Evolutionary conservation across 2,329 filamentous ascomycete species (phyloP).

Genomic region (Cladophialophora bantiana): DNA sequence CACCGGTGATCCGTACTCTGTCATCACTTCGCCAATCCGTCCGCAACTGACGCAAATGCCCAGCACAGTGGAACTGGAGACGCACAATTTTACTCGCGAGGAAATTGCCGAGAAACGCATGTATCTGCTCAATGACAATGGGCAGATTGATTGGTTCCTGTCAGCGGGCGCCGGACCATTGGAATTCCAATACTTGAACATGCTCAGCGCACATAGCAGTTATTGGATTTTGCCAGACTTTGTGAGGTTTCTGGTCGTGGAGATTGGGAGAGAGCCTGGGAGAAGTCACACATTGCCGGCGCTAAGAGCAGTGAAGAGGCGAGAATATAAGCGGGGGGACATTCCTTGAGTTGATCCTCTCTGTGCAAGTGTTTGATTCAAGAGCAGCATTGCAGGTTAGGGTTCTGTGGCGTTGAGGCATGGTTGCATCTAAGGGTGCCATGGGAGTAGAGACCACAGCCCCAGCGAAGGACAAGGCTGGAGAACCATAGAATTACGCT

Average conservation of each 20-base stretch:
- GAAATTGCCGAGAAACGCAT: slow-evolving; percentile 91
- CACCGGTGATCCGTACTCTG: slow-evolving; percentile 56
- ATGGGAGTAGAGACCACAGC: not conserved
- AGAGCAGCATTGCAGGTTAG: not conserved
- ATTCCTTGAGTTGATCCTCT: slow-evolving; percentile 19
- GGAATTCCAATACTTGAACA: slow-evolving; percentile 95
- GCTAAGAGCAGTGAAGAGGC: slow-evolving; percentile 62
- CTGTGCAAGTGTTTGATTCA: not conserved
- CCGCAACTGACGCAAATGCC: slow-evolving; percentile 71
- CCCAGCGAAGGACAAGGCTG: not conserved
- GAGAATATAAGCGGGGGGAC: slow-evolving; percentile 56
- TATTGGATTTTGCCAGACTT: slow-evolving; percentile 92
- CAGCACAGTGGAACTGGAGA: slow-evolving; percentile 86
- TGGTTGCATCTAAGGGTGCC: not conserved
- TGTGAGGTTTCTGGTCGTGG: slow-evolving; percentile 85
- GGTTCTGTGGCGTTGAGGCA: slow-evolving; percentile 11
- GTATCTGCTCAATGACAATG: slow-evolving; percentile 90
- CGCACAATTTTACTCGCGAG: slow-evolving; percentile 91
- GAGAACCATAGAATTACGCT: not conserved
- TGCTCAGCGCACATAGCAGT: slow-evolving; percentile 92
- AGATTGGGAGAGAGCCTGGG: slow-evolving; percentile 79
- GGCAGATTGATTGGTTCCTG: slow-evolving; percentile 90
- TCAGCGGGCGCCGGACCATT: slow-evolving; percentile 83
- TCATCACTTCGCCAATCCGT: slow-evolving; percentile 60
- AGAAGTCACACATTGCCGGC: slow-evolving; percentile 62